Base-by-base conservation (phyloP, 2,329 filamentous ascomycete species). In the Paracamarosporium sp. region DNA sequence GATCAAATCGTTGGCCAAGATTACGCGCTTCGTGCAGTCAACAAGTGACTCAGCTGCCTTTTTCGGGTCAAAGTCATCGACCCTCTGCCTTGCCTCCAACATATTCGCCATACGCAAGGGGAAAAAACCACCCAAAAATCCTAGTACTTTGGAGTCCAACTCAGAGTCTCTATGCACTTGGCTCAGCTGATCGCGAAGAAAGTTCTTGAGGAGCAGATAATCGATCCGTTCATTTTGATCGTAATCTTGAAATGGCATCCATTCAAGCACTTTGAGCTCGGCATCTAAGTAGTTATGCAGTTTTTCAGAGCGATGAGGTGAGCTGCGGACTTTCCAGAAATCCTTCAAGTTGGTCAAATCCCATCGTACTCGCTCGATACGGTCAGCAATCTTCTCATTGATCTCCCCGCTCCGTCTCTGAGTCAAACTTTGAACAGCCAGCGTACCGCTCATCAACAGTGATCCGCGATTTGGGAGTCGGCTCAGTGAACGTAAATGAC, bases 281-380 rank as follows among this genome's bases (percentile, higher is more conserved):
- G 77, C 62, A 0, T 66, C 53, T 57, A 80, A 80, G 64, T 79
- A 86, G 12, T 66, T 57, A 1, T 73, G 58, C 0, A 86, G 63
- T 1, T 78, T 76, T 4, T 69, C 47, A 46, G 76, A 72, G 0
- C 83, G 77, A 1, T 66, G 69, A 0, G 73, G 63, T 0, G 84
- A 85, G 36, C 81, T 76, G 0, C 71, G 70, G 57, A 86, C 78
- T 50, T 79, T 81, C 70, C 85, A 84, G 63, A 83, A 85, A 1
- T 67, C 69, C 8, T 78, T 67, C 2, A 86, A 70, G n/a, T 84
- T 80, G 7, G 71, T 59, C 2, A 84, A 58, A 55, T 86, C 84
- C 31, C 74, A 72, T 2, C 66, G 68, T 4, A 85, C 74, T 8
- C 81, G 50, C 9, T 41, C 20, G 20, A 64, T 62, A 13, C 59